These are phyloP conservation scores for Pharnaceum exiguum DNA, from an alignment of 148 eudicot genomes.

Conservation along the genomic window DNA sequence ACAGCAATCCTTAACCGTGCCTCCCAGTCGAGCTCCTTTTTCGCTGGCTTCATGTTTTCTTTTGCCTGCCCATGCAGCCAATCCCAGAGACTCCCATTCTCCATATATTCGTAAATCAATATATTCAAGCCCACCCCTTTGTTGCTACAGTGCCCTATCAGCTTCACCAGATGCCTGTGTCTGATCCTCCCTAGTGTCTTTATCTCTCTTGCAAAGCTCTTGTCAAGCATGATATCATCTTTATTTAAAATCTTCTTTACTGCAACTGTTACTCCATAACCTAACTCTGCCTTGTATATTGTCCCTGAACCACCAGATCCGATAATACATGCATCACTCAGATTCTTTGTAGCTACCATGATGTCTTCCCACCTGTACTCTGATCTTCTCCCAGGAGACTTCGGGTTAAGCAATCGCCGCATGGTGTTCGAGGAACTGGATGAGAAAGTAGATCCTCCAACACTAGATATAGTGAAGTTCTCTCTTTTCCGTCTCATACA, in stretches of 20 bases:
- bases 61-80: constrained; percentile 54
- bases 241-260: constrained; percentile 69
- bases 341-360: constrained; percentile 86
- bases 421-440: constrained; percentile 68
- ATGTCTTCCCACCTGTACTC: constrained; percentile 83
- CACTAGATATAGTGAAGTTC: constrained; percentile 32
- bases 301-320: constrained; percentile 98
- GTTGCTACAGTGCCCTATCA: constrained; percentile 76
- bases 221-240: constrained; percentile 65
- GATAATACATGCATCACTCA: constrained; percentile 70
- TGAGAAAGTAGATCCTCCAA: constrained; percentile 37
- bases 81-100: constrained; percentile 94
- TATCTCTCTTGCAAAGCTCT: constrained; percentile 84
- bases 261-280: constrained; percentile 66
- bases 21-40: constrained; percentile 66
- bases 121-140: constrained; percentile 55
- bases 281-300: constrained; percentile 68
- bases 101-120: constrained; percentile 89
- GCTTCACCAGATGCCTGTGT: constrained; percentile 89
- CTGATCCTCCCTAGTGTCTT: constrained; percentile 85
- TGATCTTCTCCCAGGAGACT: constrained; percentile 32
- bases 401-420: constrained; percentile 47
- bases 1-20: constrained; percentile 70
- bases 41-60: constrained; percentile 34
- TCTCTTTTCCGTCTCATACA: constrained; percentile 51